A percentile compares a stretch with the other conserved stretches of the same genome.
phyloP scores from a whole-genome alignment of 306 rosid species.

The Cucurbita maxima region DNA sequence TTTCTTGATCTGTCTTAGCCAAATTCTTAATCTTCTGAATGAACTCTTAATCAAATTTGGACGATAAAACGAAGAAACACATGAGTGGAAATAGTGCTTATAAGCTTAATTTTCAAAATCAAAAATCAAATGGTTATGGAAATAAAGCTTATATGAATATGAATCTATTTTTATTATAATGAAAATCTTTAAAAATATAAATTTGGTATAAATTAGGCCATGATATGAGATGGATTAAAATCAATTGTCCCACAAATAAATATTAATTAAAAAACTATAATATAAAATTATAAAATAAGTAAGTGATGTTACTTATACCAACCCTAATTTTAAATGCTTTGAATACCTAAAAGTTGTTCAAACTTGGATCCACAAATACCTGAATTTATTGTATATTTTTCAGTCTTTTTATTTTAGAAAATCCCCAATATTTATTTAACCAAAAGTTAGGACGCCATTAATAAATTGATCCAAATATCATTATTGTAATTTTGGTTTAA shows the following conservation, averaged over 20 bases:
- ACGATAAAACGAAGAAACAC: too few relatives aligned
- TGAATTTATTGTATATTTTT: background rate
- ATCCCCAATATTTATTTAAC: background rate
- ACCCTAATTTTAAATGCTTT: background rate
- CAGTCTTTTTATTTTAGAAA: background rate
- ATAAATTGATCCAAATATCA: background rate
- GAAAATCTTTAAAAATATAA: background rate
- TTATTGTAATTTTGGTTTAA: too few relatives aligned
- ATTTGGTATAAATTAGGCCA: background rate
- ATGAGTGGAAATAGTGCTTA: too few relatives aligned
- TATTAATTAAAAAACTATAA: background rate
- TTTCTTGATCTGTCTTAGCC: background rate
- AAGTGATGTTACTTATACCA: constrained; percentile 2
- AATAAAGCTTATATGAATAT: background rate
- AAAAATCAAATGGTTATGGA: too few relatives aligned
- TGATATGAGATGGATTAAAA: background rate
- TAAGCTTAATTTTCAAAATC: too few relatives aligned
- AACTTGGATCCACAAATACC: background rate
- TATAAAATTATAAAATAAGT: background rate
- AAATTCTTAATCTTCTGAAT: background rate
- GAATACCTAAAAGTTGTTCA: background rate
- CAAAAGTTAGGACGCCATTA: background rate
- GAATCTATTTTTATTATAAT: background rate
- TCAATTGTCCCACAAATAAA: background rate
- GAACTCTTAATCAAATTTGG: background rate